A percentile compares a stretch with the other conserved stretches of the same genome.
These are phyloP conservation scores for Candida neerlandica DNA, from an alignment of 1,139 yeast species.

Conservation along the genomic window DNA sequence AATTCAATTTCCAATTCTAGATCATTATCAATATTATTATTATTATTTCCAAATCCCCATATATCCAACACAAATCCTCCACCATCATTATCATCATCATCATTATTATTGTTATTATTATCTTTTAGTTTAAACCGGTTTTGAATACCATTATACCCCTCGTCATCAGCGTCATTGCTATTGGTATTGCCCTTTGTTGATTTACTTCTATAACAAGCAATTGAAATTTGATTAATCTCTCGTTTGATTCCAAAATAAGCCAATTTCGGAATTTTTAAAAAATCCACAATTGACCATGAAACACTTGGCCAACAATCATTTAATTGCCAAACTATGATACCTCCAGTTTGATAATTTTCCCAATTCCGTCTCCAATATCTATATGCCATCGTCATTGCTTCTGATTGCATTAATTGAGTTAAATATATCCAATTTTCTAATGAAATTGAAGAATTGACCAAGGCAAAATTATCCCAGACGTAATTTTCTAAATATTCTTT, in stretches of 20 bases:
- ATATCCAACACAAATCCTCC: conserved; percentile 32
- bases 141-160: conserved; percentile 14
- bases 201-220: conserved; percentile 36
- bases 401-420: conserved; percentile 53
- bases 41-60: conserved; percentile 39
- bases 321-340: conserved; percentile 53
- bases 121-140: conserved; percentile 21
- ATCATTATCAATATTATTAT: conserved; percentile 20
- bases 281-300: conserved; percentile 50
- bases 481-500: conserved; percentile 47
- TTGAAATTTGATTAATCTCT: conserved; percentile 35
- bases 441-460: conserved; percentile 22
- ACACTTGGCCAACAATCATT: conserved; percentile 57
- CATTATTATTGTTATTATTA: too few species aligned
- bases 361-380: conserved; percentile 50
- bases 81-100: conserved; percentile 24
- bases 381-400: conserved; percentile 50
- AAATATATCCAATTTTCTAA: conserved; percentile 47
- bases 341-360: conserved; percentile 41
- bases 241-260: conserved; percentile 49
- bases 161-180: too few species aligned
- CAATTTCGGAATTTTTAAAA: conserved; percentile 40
- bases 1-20: conserved; percentile 30
- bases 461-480: conserved; percentile 43
- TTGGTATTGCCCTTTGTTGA: conserved; percentile 1